Evolutionary conservation across 2,329 filamentous ascomycete genomes (phyloP).

Genomic region (Xylaria sp.): DNA sequence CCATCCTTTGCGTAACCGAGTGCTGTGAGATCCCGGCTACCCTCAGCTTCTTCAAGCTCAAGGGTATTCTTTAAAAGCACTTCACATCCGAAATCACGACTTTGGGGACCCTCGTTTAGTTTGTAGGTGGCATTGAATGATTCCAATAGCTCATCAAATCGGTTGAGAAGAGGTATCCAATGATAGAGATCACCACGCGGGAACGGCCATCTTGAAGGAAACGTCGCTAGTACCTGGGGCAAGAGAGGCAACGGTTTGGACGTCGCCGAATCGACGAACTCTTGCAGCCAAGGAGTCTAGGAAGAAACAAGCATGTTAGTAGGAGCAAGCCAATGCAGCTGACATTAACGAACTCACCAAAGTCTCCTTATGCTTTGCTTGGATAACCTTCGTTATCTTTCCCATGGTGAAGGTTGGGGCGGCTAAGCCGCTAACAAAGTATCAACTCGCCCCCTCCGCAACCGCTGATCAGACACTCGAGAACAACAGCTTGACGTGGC

Average conservation of each 20-base stretch:
- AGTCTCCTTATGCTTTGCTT: constrained; percentile 73
- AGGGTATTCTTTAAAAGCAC: constrained; percentile 69
- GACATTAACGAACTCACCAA: constrained; percentile 60
- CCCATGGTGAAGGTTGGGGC: constrained; percentile 70
- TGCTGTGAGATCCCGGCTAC: constrained; percentile 59
- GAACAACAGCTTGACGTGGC: constrained; percentile 53
- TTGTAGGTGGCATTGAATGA: constrained; percentile 83
- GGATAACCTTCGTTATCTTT: constrained; percentile 74
- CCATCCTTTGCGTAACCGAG: constrained; percentile 78
- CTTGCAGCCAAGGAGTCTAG: constrained; percentile 87
- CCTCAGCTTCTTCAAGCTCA: constrained; percentile 56
- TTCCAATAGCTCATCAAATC: constrained; percentile 90
- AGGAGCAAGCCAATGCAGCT: constrained; percentile 21
- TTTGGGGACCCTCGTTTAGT: constrained; percentile 82
- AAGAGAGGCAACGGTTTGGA: constrained; percentile 78
- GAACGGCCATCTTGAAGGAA: constrained; percentile 93
- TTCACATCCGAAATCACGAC: constrained; percentile 75
- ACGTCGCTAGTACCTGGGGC: constrained; percentile 78
- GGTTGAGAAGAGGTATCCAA: constrained; percentile 94
- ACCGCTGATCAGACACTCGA: constrained; percentile 53
- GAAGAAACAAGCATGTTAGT: constrained; percentile 34
- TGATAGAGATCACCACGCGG: constrained; percentile 96
- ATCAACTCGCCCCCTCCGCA: constrained; percentile 67
- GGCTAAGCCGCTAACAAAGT: constrained; percentile 66
- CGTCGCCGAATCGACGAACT: constrained; percentile 79